Evolutionary conservation across 1,139 yeast genomes (phyloP), one percentile per base, ranked within the genome.

Genomic region (Zygosaccharomyces sapae): DNA sequence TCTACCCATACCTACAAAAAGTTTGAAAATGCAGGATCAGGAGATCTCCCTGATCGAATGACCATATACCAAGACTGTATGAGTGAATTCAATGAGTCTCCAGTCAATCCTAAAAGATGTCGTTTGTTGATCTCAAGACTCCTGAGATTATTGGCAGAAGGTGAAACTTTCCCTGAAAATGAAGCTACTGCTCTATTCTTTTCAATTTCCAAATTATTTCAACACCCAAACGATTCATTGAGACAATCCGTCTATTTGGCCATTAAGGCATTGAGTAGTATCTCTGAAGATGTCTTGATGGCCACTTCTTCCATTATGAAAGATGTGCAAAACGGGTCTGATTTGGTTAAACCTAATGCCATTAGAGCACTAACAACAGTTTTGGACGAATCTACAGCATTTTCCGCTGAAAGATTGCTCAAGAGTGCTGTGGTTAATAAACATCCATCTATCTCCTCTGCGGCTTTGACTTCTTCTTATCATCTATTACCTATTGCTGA

Each of bases 231-330:
- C 66, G 83, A 86, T 33, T 79, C 96, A 1, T 78, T 92, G 65
- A 83, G 98, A 68, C 99, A 92, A 70, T 79, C 87, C 75, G 96
- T 90, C 30, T 92, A 92, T 65, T 75, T 92, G 66, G 90, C 97
- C 16, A 89, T 90, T 67, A 92, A 92, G 71, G 97, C 90, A 67
- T 77, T 92, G 54, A 79, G 92, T 38, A 71, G 83, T 13, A 79
- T 86, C 48, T 88, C 97, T 13, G 89, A 88, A 59, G 97, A 92
- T 70, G 88, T 88, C 47, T 79, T 92, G 69, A 94, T 92, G 97
- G 97, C 92, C 30, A 92, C 98, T 29, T 87, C 97, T 5, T 87
- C 96, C 18, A 90, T 92, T 62, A 94, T 92, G 97, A 90, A 90
- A 72, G 98, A 92, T 70, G 87, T 92, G 50, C 97, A 94, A 70